Conservation (phyloP, 441 rosid species). For the Biscutella laevigata region DNA sequence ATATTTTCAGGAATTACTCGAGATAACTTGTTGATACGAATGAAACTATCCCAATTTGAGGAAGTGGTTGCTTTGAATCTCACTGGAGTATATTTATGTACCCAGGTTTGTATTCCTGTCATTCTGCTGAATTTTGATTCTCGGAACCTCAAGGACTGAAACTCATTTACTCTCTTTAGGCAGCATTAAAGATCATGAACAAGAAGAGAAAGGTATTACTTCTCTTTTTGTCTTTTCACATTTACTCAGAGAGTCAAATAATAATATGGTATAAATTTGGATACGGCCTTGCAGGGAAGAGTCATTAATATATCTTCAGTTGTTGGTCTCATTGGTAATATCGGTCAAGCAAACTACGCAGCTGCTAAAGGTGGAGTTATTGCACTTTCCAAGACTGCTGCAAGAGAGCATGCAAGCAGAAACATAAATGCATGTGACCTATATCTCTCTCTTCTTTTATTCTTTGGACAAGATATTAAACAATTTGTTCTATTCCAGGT, state of each 20-base stretch:
- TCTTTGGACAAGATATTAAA: not conserved
- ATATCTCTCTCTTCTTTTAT: not conserved
- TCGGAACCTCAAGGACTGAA: conserved; percentile 7
- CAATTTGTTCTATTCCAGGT: conserved; percentile 35
- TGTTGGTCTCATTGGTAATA: conserved; percentile 81
- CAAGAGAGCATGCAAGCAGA: conserved; percentile 79
- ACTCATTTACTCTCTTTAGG: conserved; percentile 42
- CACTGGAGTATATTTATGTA: conserved; percentile 87
- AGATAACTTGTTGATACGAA: conserved; percentile 80
- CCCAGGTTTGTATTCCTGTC: conserved; percentile 51
- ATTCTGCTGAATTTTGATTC: not conserved
- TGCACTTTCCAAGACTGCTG: conserved; percentile 70
- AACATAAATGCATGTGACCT: conserved; percentile 55
- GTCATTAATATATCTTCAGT: conserved; percentile 75
- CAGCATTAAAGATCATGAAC: conserved; percentile 91
- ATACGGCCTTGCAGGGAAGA: conserved; percentile 51
- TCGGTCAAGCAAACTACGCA: conserved; percentile 91
- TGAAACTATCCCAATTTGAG: conserved; percentile 90
- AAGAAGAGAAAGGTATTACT: conserved; percentile 75
- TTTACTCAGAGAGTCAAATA: too few species aligned
- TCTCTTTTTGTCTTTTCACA: too few species aligned
- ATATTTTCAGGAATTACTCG: conserved; percentile 68
- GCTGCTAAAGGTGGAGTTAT: conserved; percentile 97
- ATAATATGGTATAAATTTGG: not conserved
- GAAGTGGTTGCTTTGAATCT: conserved; percentile 90